phyloP scores from a whole-genome alignment of 345 rosid species.

The Hevea brasiliensis region DNA sequence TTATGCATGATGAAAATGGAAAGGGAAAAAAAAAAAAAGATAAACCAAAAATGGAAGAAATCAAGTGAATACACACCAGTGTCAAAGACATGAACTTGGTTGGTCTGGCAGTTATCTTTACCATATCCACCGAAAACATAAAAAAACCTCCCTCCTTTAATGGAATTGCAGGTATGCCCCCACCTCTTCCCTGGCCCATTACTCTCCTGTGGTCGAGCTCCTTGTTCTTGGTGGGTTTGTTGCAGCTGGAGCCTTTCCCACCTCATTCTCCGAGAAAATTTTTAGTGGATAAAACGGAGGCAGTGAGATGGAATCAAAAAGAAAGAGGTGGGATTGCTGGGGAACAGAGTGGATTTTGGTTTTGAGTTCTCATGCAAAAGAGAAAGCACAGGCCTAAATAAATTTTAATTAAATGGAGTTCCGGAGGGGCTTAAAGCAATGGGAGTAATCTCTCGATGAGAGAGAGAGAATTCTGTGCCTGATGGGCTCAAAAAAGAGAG shows the following conservation, averaged over 20 bases:
- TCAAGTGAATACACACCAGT: slow-evolving; percentile 50
- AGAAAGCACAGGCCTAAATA: neutral
- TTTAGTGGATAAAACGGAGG: slow-evolving; percentile 31
- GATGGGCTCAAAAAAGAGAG: slow-evolving; percentile 15
- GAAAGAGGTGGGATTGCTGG: neutral
- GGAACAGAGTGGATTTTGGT: neutral
- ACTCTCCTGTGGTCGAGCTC: slow-evolving; percentile 22
- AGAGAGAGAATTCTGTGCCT: neutral
- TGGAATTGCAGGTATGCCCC: slow-evolving; percentile 96
- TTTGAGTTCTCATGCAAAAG: slow-evolving; percentile 15
- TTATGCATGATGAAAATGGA: neutral
- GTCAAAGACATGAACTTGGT: slow-evolving; percentile 93
- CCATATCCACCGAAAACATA: slow-evolving; percentile 95
- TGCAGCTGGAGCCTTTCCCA: slow-evolving; percentile 65
- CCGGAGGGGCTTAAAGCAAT: neutral
- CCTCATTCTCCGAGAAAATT: slow-evolving; percentile 50
- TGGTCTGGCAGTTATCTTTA: slow-evolving; percentile 90
- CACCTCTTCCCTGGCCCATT: slow-evolving; percentile 90
- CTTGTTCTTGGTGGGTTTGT: slow-evolving; percentile 16
- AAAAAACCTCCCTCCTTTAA: slow-evolving; percentile 82
- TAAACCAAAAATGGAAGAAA: neutral
- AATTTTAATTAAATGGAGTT: neutral
- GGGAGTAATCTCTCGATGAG: neutral
- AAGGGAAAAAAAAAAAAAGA: slow-evolving; percentile 5
- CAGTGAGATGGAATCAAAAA: slow-evolving; percentile 8